Percentiles rank a stretch among this genome's conserved stretches.
phyloP scores from a whole-genome alignment of 768 basidiomycete species.

The Pulveroboletus sp. region DNA sequence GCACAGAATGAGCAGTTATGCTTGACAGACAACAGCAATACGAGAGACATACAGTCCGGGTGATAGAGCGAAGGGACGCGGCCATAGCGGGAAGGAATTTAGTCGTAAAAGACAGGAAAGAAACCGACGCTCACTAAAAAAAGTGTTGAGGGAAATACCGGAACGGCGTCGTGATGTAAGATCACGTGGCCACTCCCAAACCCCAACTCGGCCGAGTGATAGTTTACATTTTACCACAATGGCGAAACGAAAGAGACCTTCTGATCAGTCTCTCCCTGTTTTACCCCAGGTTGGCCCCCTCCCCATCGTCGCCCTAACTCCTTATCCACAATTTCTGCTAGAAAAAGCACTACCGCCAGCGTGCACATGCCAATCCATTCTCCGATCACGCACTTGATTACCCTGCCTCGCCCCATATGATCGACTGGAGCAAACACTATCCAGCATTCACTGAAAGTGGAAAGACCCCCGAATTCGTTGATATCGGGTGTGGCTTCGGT shows the following conservation, averaged over 20 bases:
- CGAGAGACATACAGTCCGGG: slow-evolving; percentile 32
- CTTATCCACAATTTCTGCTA: slow-evolving; percentile 24
- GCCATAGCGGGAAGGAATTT: slow-evolving; percentile 36
- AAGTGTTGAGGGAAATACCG: slow-evolving; percentile 21
- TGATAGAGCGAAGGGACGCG: slow-evolving; percentile 34
- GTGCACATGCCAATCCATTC: slow-evolving; percentile 83
- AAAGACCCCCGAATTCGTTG: slow-evolving; percentile 87
- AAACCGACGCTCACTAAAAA: background rate
- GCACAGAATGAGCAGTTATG: background rate
- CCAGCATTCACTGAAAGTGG: slow-evolving; percentile 57
- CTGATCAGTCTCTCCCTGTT: slow-evolving; percentile 15
- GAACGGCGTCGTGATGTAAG: slow-evolving; percentile 8
- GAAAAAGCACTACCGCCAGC: slow-evolving; percentile 83
- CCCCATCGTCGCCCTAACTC: too few species aligned
- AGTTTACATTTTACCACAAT: background rate
- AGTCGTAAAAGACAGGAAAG: background rate
- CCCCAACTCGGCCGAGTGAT: too few species aligned
- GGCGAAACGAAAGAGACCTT: slow-evolving; percentile 27
- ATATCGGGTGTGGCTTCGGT: slow-evolving; percentile 97
- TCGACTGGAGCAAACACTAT: slow-evolving; percentile 84
- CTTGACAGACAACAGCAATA: slow-evolving; percentile 4
- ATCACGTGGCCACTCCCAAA: slow-evolving; percentile 2
- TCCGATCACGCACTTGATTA: slow-evolving; percentile 88
- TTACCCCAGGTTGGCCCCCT: slow-evolving; percentile 46
- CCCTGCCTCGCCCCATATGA: slow-evolving; percentile 64